Base-by-base conservation (phyloP, 108 stramenopile species). In the Cafeteria roenbergensis region DNA sequence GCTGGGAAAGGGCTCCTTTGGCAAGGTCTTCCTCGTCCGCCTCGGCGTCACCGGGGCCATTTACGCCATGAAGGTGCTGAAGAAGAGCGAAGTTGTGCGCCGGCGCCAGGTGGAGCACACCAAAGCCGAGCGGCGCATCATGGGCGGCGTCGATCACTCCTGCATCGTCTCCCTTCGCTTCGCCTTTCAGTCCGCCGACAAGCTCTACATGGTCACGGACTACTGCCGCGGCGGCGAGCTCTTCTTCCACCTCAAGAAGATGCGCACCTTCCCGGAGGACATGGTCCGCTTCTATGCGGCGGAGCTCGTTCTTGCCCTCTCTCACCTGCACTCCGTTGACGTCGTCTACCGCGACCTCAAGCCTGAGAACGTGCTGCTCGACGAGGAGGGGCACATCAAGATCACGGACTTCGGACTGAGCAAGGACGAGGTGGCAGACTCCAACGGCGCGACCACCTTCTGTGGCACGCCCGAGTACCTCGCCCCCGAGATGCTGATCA, bases 341-440 rank as follows among this genome's bases (percentile, higher is more conserved):
- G 65, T 80, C 31, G 67, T 78, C 62, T 80, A 75, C 72, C 70
- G 76, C 29, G 78, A 79, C 56, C 75, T 81, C 51, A 83, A 83
- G 66, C 82, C 82, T 20, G 82, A 83, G 63, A 83, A 83, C 67
- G 76, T 83, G 2, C 74, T 82, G 32, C 71, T 79, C 21, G 78
- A 76, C 65, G 54, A 64, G 0, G 73, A 80, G 1, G 50, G 76
- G 34, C 60, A 71, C 38, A 22, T 67, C 17, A 57, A 34, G 8
- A 29, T 79, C 20, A 79, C 78, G 1, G 78, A 79, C 64, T 79
- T 79, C 50, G 78, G 78, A 0, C 72, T 79, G 32, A 69, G 66
- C 14, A 79, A 76, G 69, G 66, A 72, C 30, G 63, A 72, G 29
- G 74, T 79, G 25, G 65, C 64, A 20, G 57, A 57, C 30, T 25